Percentiles rank a stretch among this genome's conserved stretches.
Evolutionary conservation across 768 basidiomycete genomes (phyloP).

Genomic region (Auricularia auricula-judae): DNA sequence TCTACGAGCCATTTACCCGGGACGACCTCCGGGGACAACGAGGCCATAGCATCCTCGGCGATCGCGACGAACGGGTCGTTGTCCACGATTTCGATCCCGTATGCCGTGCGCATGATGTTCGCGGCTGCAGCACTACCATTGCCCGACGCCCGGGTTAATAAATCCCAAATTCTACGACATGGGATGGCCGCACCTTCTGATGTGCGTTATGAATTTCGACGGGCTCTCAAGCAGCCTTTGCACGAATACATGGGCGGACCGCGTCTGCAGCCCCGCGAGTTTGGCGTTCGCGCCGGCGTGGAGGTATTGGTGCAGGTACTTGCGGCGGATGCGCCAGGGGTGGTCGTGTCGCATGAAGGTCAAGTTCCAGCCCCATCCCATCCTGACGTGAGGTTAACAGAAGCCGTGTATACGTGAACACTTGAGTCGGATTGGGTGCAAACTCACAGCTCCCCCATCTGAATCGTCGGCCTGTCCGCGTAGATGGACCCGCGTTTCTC

Average conservation of each 20-base stretch:
- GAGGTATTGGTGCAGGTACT: neutral
- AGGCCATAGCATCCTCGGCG: conserved; percentile 16
- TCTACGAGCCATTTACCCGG: conserved; percentile 33
- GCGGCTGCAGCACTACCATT: conserved; percentile 15
- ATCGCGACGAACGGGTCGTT: conserved; percentile 16
- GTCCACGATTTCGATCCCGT: conserved; percentile 16
- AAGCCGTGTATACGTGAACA: neutral
- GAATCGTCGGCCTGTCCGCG: conserved; percentile 36
- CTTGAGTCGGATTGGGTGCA: neutral
- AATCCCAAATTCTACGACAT: no score
- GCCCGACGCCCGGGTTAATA: no score
- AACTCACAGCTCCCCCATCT: conserved; percentile 25
- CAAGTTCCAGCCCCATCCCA: neutral
- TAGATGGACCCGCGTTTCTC: conserved; percentile 37
- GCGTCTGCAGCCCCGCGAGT: neutral
- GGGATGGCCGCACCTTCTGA: neutral
- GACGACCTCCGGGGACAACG: conserved; percentile 10
- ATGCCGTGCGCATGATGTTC: conserved; percentile 17
- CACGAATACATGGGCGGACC: neutral
- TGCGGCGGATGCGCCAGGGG: neutral
- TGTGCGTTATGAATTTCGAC: neutral
- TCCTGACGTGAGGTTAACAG: neutral
- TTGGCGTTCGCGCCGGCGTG: neutral
- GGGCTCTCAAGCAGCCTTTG: neutral
- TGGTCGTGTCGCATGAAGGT: neutral